phyloP scores from a whole-genome alignment of 2,329 filamentous ascomycete species.

The Stemphylium vesicarium region DNA sequence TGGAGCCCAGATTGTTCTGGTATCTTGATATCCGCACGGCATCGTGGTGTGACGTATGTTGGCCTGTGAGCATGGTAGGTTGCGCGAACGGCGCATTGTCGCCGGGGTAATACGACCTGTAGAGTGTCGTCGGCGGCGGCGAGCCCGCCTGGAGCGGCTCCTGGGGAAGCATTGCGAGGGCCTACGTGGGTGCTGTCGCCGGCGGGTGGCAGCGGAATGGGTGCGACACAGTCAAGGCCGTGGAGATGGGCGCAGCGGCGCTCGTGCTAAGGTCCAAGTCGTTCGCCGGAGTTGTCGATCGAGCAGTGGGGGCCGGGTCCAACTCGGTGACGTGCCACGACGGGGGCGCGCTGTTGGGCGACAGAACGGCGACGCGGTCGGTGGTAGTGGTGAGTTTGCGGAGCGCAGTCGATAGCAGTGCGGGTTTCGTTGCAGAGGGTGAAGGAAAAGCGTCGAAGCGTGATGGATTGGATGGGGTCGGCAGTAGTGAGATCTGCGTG shows the following conservation, averaged over 20 bases:
- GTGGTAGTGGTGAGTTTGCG: slow-evolving; percentile 12
- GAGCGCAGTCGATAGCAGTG: slow-evolving; percentile 11
- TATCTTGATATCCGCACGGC: slow-evolving; percentile 34
- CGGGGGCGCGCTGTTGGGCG: slow-evolving; percentile 15
- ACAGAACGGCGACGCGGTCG: slow-evolving; percentile 20
- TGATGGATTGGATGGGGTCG: slow-evolving; percentile 12
- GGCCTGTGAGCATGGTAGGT: slow-evolving; percentile 22
- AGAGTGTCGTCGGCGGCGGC: slow-evolving; percentile 45
- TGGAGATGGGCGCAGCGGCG: slow-evolving; percentile 31
- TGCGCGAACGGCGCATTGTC: slow-evolving; percentile 33
- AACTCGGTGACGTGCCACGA: slow-evolving; percentile 29
- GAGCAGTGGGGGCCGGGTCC: slow-evolving; percentile 28
- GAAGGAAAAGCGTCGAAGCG: slow-evolving; percentile 10
- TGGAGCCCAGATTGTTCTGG: slow-evolving; percentile 54
- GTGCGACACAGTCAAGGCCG: slow-evolving; percentile 13
- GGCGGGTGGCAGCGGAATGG: slow-evolving; percentile 6
- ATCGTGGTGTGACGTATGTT: slow-evolving; percentile 26
- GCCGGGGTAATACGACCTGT: slow-evolving; percentile 33
- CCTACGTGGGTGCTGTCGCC: slow-evolving; percentile 9
- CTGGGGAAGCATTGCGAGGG: slow-evolving; percentile 42
- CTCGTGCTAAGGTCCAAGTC: slow-evolving; percentile 23
- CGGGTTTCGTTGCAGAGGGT: slow-evolving; percentile 13
- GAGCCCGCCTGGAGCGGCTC: slow-evolving; percentile 32
- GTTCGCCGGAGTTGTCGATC: slow-evolving; percentile 15
- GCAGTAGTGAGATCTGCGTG: slow-evolving; percentile 22